A percentile compares a stretch with the other conserved stretches of the same genome.
These are phyloP conservation scores for Mycocentrospora acerina DNA, from an alignment of 2,329 filamentous ascomycete species.

Conservation along the genomic window DNA sequence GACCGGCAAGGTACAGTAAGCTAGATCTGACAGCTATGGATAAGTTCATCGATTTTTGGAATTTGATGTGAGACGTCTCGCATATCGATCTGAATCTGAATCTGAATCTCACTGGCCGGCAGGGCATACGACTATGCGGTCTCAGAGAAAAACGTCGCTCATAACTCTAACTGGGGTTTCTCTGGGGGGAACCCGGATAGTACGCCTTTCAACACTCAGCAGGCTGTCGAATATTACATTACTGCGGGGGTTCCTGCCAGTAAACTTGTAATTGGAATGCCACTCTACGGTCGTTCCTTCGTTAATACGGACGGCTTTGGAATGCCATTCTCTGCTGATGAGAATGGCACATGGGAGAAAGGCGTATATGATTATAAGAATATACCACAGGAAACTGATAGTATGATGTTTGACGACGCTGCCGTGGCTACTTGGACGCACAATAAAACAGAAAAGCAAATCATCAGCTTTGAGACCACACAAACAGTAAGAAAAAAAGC, in stretches of 20 bases:
- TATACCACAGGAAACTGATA: slow-evolving; percentile 68
- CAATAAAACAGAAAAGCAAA: slow-evolving; percentile 59
- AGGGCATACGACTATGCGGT: slow-evolving; percentile 64
- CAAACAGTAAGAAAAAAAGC: slow-evolving; percentile 69
- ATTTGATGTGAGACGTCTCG: no score
- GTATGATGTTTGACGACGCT: slow-evolving; percentile 64
- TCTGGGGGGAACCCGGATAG: slow-evolving; percentile 57
- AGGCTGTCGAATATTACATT: slow-evolving; percentile 72
- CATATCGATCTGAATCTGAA: no score
- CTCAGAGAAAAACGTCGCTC: slow-evolving; percentile 66
- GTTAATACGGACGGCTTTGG: slow-evolving; percentile 75
- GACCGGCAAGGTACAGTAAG: no score
- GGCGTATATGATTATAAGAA: slow-evolving; percentile 83
- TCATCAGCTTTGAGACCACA: slow-evolving; percentile 77
- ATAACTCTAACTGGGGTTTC: slow-evolving; percentile 77
- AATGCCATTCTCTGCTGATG: slow-evolving; percentile 67
- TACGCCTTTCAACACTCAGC: slow-evolving; percentile 77
- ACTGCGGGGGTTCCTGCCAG: slow-evolving; percentile 58
- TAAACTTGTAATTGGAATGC: slow-evolving; percentile 90
- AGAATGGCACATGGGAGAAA: slow-evolving; percentile 79
- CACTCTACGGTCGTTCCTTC: slow-evolving; percentile 87
- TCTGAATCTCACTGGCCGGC: neutral
- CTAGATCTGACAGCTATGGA: no score
- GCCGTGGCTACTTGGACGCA: slow-evolving; percentile 78
- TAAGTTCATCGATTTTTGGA: no score